These are phyloP conservation scores for Epichloe festucae DNA, from an alignment of 2,329 filamentous ascomycete genomes.

Conservation along the genomic window DNA sequence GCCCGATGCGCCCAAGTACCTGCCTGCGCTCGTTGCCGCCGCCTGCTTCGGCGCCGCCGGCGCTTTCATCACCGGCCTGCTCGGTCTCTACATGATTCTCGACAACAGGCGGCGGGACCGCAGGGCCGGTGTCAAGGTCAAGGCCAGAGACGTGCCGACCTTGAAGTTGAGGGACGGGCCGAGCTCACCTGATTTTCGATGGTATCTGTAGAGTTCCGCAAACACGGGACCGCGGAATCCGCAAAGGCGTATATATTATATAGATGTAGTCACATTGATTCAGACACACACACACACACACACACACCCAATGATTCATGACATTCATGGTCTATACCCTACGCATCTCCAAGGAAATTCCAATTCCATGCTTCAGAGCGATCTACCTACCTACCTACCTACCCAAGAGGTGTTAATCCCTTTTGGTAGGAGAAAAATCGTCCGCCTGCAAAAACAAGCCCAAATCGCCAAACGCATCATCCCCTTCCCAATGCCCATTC, in stretches of 20 bases:
- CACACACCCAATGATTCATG: not conserved
- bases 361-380: conserved; percentile 7
- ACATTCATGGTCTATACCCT: not conserved
- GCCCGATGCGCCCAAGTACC: conserved; percentile 53
- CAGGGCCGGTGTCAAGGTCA: conserved; percentile 34
- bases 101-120: conserved; percentile 40
- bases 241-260: no score
- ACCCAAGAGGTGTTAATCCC: conserved; percentile 17
- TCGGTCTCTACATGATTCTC: conserved; percentile 50
- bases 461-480: conserved; percentile 22
- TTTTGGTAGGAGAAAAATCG: conserved; percentile 18
- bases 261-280: not conserved
- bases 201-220: conserved; percentile 27
- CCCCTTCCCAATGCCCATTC: conserved; percentile 23
- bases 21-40: conserved; percentile 50
- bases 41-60: conserved; percentile 52
- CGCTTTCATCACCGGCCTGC: conserved; percentile 35
- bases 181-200: conserved; percentile 32
- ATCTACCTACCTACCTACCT: conserved; percentile 10
- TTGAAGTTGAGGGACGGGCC: conserved; percentile 36
- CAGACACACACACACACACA: not conserved
- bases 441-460: conserved; percentile 21
- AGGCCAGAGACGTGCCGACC: conserved; percentile 34
- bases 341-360: no score
- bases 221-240: no score